phyloP scores from a whole-genome alignment of 805 yeast species.

The Wickerhamomyces queroliae region DNA sequence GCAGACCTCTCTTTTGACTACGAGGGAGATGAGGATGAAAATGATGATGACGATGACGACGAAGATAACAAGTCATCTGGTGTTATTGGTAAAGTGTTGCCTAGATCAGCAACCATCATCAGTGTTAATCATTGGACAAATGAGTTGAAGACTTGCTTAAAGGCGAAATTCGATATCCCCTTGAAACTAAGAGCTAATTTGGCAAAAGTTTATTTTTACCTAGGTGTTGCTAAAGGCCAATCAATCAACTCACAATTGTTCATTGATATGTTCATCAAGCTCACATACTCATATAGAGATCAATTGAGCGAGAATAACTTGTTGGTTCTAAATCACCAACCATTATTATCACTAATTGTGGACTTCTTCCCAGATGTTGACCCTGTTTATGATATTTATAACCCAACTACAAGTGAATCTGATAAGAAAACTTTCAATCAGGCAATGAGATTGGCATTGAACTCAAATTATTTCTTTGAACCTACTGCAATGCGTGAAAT shows the following conservation, averaged over 20 bases:
- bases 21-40: conserved; percentile 29
- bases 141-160: conserved; percentile 72
- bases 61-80: conserved; percentile 33
- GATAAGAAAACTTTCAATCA: conserved; percentile 45
- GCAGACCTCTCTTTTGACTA: conserved; percentile 31
- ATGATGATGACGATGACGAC: conserved; percentile 31
- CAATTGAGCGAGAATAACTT: conserved; percentile 21
- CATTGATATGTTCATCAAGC: conserved; percentile 50
- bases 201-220: conserved; percentile 63
- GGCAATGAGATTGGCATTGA: conserved; percentile 45
- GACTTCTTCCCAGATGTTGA: conserved; percentile 41
- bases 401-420: conserved; percentile 19
- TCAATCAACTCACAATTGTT: conserved; percentile 53
- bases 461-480: conserved; percentile 50
- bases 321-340: conserved; percentile 29
- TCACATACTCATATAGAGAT: conserved; percentile 37
- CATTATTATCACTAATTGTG: conserved; percentile 25
- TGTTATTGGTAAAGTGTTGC: conserved; percentile 53
- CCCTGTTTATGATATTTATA: conserved; percentile 37
- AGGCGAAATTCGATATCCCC: conserved; percentile 79
- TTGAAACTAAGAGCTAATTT: conserved; percentile 51
- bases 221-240: conserved; percentile 72
- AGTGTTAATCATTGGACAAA: conserved; percentile 82
- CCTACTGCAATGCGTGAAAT: conserved; percentile 39
- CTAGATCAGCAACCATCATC: conserved; percentile 67